Percentiles rank a stretch among this genome's conserved stretches.
These are phyloP conservation scores for Schizochytrium sp. DNA, from an alignment of 108 stramenopile species.

Conservation along the genomic window DNA sequence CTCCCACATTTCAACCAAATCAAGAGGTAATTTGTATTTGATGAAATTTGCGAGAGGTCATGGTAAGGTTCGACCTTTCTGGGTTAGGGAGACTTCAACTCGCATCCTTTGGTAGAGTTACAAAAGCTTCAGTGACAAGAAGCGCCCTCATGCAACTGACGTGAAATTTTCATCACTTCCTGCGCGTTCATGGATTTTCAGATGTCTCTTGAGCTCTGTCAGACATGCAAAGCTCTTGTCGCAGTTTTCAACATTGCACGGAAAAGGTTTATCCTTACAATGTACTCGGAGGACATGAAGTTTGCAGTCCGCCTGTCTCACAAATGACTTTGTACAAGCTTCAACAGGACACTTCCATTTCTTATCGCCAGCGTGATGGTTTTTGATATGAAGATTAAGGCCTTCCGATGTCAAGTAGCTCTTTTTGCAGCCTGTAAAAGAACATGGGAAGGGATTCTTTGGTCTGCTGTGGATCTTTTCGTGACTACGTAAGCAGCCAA, in stretches of 20 bases:
- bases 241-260: conserved; percentile 10
- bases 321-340: conserved; percentile 32
- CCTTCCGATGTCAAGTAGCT: conserved; percentile 44
- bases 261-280: conserved; percentile 55
- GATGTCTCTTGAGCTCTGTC: conserved; percentile 46
- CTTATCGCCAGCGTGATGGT: conserved; percentile 27
- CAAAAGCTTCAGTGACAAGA: too few species aligned
- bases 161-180: too few species aligned
- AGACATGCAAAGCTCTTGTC: conserved; percentile 50
- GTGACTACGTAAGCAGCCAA: conserved; percentile 32
- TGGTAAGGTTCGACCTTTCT: too few species aligned
- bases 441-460: background rate
- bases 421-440: conserved; percentile 23
- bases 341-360: conserved; percentile 44
- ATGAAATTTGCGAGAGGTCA: too few species aligned
- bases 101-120: too few species aligned
- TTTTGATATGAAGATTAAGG: conserved; percentile 34
- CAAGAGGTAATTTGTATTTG: too few species aligned
- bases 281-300: conserved; percentile 41
- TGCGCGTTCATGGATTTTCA: conserved; percentile 31
- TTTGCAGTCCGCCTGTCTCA: conserved; percentile 33
- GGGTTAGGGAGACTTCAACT: too few species aligned
- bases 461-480: conserved; percentile 33
- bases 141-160: too few species aligned
- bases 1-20: too few species aligned